A percentile compares a stretch with the other conserved stretches of the same genome.
Evolutionary conservation across 2,329 filamentous ascomycete species (phyloP).

Genomic region (Endothia cerciana): DNA sequence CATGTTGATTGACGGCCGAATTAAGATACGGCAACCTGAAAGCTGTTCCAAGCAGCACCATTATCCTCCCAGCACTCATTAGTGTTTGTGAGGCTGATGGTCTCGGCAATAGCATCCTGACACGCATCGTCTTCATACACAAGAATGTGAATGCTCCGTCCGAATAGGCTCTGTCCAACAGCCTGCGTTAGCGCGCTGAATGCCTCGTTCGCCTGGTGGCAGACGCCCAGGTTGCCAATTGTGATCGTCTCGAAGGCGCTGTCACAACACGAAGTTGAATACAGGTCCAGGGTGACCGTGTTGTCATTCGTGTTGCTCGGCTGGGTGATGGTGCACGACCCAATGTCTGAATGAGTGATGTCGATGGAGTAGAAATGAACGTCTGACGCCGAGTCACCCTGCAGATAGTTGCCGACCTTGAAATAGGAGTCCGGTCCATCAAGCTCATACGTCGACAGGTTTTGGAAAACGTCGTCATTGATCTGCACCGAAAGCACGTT

Average conservation of each 20-base stretch:
- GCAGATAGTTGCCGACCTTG: constrained; percentile 6
- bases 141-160: neutral
- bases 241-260: constrained; percentile 5
- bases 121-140: neutral
- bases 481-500: constrained; percentile 6
- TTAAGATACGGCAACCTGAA: neutral
- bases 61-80: neutral
- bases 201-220: constrained; percentile 2
- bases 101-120: neutral
- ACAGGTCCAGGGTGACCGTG: neutral
- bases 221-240: neutral
- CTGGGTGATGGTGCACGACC: neutral
- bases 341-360: neutral
- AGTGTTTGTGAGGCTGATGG: neutral
- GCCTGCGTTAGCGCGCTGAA: constrained; percentile 1
- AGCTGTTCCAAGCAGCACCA: neutral
- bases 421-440: constrained; percentile 10
- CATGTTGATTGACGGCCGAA: neutral
- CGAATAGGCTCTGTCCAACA: neutral
- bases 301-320: neutral
- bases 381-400: neutral
- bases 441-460: constrained; percentile 4
- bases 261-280: neutral
- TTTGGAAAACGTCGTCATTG: neutral
- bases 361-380: neutral